phyloP scores from a whole-genome alignment of 2,329 filamentous ascomycete genomes.

The Geoglossum cookeanum region DNA sequence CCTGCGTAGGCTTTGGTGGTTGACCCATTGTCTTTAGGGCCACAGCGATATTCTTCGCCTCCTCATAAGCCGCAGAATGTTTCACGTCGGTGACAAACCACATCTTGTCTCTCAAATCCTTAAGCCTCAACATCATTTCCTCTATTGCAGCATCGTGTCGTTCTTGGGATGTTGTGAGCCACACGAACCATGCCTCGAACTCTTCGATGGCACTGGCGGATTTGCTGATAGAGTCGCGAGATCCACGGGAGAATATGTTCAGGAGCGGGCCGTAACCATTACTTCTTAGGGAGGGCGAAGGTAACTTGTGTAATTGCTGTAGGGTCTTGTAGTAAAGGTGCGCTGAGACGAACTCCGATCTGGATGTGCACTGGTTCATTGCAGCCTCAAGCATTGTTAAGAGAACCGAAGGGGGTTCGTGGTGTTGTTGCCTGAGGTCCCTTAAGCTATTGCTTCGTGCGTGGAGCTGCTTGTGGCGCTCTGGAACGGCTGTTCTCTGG shows the following conservation, averaged over 20 bases:
- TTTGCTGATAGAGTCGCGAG: constrained; percentile 47
- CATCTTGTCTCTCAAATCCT: constrained; percentile 81
- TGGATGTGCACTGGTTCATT: constrained; percentile 54
- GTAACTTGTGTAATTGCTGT: constrained; percentile 47
- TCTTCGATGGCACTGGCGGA: constrained; percentile 57
- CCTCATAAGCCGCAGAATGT: constrained; percentile 73
- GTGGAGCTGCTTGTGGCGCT: constrained; percentile 17
- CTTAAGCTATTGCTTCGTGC: constrained; percentile 22
- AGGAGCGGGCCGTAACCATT: constrained; percentile 53
- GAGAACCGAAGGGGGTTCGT: constrained; percentile 30
- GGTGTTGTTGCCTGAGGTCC: constrained; percentile 13
- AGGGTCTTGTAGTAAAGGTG: constrained; percentile 74
- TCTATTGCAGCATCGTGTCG: constrained; percentile 57
- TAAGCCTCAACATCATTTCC: constrained; percentile 52
- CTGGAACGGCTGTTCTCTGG: constrained; percentile 15
- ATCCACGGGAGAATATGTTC: constrained; percentile 54
- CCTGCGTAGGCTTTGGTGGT: constrained; percentile 22
- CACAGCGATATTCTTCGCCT: constrained; percentile 66
- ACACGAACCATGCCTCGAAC: constrained; percentile 65
- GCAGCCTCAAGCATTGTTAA: constrained; percentile 60
- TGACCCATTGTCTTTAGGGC: constrained; percentile 82
- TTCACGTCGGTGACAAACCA: constrained; percentile 94
- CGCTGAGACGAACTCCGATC: constrained; percentile 66
- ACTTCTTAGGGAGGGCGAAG: constrained; percentile 33
- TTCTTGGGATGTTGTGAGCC: constrained; percentile 66